Conservation (phyloP, 2,329 filamentous ascomycete species). For the Aspergillus texensis region DNA sequence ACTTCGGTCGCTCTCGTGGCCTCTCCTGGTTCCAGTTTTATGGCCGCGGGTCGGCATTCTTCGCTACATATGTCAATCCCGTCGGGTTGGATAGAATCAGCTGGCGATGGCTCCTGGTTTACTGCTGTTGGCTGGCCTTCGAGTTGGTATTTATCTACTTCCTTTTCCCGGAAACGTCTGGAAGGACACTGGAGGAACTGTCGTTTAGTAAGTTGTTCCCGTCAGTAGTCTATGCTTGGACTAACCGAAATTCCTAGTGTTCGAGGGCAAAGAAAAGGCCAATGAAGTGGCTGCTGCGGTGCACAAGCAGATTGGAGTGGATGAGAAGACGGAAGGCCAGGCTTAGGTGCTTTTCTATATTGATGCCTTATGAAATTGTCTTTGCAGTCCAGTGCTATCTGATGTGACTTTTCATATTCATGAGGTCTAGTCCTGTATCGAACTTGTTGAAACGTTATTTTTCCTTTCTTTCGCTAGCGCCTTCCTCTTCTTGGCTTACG, state of each 20-base stretch:
- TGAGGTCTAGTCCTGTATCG: neutral
- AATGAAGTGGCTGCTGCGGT: conserved; percentile 41
- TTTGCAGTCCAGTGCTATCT: neutral
- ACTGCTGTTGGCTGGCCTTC: conserved; percentile 46
- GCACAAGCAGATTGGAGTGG: conserved; percentile 36
- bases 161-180: conserved; percentile 49
- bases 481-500: no score
- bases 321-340: neutral
- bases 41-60: conserved; percentile 53
- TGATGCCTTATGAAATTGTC: neutral
- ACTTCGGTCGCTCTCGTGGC: conserved; percentile 59
- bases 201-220: conserved; percentile 44
- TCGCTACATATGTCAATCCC: conserved; percentile 53
- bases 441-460: neutral
- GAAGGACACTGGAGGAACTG: conserved; percentile 49
- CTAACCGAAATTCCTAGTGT: conserved; percentile 32
- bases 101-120: conserved; percentile 51
- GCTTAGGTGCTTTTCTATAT: neutral
- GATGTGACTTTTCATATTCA: neutral
- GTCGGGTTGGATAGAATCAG: conserved; percentile 46
- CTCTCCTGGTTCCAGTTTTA: conserved; percentile 62
- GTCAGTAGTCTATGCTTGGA: neutral
- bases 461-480: neutral
- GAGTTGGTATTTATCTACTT: conserved; percentile 49
- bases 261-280: conserved; percentile 40